Evolutionary conservation across 352 stramenopile species (phyloP).

Genomic region (Blastocystis sp.): DNA sequence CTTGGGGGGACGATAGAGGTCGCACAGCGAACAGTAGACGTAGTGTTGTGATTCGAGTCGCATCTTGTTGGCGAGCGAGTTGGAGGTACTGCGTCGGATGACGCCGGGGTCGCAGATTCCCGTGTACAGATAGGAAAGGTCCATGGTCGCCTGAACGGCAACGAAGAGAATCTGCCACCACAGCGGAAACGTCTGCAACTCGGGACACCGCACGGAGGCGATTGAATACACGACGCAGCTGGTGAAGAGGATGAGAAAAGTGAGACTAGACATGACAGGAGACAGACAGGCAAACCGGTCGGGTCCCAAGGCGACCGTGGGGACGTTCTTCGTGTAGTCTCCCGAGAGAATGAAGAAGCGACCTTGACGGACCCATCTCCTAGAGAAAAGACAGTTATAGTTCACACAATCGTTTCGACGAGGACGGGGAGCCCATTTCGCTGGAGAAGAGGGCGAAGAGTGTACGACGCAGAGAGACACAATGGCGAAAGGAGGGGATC

Average conservation of each 20-base stretch:
- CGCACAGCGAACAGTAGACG: slow-evolving; percentile 12
- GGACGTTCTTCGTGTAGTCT: neutral
- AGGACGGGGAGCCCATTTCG: neutral
- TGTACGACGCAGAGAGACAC: neutral
- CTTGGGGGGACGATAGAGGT: neutral
- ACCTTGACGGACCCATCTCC: neutral
- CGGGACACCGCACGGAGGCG: neutral
- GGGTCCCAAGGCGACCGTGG: neutral
- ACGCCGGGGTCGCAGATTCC: slow-evolving; percentile 6
- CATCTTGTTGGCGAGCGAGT: neutral
- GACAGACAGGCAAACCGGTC: neutral
- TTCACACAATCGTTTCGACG: too few species aligned
- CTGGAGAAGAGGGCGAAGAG: neutral
- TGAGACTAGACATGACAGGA: neutral
- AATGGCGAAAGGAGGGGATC: neutral
- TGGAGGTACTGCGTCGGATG: neutral
- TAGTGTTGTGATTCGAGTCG: slow-evolving; percentile 6
- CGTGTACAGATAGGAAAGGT: neutral
- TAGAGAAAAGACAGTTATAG: neutral
- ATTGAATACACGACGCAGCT: neutral
- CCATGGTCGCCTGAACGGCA: neutral
- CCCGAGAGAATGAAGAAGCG: slow-evolving; percentile 38
- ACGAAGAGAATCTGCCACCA: neutral
- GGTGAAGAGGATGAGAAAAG: neutral
- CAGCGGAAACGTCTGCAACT: neutral